Evolutionary conservation across 306 rosid species (phyloP).

Genomic region (Luffa acutangula): DNA sequence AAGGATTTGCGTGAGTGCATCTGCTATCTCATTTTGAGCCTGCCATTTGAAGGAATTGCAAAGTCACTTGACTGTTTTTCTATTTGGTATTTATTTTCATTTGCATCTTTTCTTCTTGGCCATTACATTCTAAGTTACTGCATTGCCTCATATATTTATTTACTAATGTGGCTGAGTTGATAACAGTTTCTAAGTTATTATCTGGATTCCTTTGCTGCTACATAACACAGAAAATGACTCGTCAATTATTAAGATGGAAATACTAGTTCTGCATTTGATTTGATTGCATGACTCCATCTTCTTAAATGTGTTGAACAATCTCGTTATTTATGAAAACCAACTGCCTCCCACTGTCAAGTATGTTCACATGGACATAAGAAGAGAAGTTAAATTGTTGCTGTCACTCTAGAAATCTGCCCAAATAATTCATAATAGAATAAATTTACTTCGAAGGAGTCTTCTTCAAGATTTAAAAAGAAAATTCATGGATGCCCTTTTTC

Average conservation of each 20-base stretch:
- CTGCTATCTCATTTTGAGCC: background rate
- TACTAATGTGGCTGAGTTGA: background rate
- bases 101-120: conserved; percentile 3
- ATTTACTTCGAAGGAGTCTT: background rate
- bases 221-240: background rate
- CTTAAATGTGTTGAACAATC: background rate
- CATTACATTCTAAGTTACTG: background rate
- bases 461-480: background rate
- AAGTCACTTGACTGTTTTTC: background rate
- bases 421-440: background rate
- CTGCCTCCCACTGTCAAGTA: background rate
- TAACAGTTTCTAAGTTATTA: background rate
- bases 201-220: background rate
- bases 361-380: background rate
- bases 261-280: background rate
- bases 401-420: conserved; percentile 2
- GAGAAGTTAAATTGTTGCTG: background rate
- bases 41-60: background rate
- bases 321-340: background rate
- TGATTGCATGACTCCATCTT: background rate
- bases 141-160: background rate
- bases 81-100: background rate
- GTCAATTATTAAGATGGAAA: background rate
- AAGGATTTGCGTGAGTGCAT: conserved; percentile 81
- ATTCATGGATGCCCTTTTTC: conserved; percentile 1